Base-by-base conservation (phyloP, 2,329 filamentous ascomycete genomes). In the Epichloe baconii region DNA sequence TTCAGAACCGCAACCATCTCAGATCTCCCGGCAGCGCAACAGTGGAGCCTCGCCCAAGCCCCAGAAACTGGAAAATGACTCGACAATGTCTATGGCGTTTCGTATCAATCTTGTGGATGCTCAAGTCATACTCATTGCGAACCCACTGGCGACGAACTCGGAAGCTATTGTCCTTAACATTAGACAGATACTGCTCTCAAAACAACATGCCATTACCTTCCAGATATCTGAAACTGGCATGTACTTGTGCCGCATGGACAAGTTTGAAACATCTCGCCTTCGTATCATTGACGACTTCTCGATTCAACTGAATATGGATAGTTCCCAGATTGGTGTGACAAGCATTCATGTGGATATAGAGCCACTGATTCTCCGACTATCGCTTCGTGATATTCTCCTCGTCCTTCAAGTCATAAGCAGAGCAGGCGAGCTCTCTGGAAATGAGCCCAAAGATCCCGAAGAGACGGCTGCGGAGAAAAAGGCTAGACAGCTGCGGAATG, bases 231-330 rank as follows among this genome's bases (percentile, higher is more conserved):
- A 97, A 62, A 80, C 97, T 49, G 93, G 93, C 59, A 98, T 99
- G 93, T 99, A 96, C 66, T 69, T 98, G 35, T 98, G 94, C 64
- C 86, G 93, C 12, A 98, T 99, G 93, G 94, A 99, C 66, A 87
- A 83, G 56, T 97, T 97, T 59, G 91, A 98, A 58, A 89, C 86
- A 3, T 90, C 85, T 41, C 82, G 88, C 38, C 76, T 98, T 45
- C 83, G 93, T 17, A 95, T 99, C 54, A 79, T 99, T 35, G 94
- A 99, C 63, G 90, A 98, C 66, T 98, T 98, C 65, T 95, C 89
- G 3, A 74, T 97, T 10, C 86, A 93, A 56, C 76, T 95, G 59
- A 93, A 88, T 3, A 81, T 98, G 73, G 91, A 98, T 61, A 79
- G 67, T 55, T 82, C 79, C 0, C 70, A 73, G 47, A 63, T 70